Evolutionary conservation across 106 monocot genomes (phyloP).

Genomic region (Dendrobium nobile): DNA sequence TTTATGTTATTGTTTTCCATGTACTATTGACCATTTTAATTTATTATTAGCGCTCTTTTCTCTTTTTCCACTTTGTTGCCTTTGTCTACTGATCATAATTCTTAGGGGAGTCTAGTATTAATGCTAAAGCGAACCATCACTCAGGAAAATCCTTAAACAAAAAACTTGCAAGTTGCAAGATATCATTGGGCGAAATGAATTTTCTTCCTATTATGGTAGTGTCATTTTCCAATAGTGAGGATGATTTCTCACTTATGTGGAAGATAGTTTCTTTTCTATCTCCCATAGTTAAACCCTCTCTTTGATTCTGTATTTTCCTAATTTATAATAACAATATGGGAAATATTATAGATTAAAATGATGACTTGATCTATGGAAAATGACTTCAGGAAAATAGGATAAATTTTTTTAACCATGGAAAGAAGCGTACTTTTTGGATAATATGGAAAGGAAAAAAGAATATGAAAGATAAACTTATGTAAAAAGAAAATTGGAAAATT

Average conservation of each 20-base stretch:
- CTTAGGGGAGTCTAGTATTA: background rate
- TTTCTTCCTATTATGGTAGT: background rate
- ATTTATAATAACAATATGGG: background rate
- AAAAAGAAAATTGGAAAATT: background rate
- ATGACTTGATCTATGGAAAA: background rate
- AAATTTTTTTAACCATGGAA: background rate
- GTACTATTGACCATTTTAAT: background rate
- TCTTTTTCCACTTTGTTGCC: slow-evolving; percentile 1
- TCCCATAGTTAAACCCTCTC: background rate
- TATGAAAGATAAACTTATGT: background rate
- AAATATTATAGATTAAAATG: background rate
- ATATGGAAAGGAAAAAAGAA: background rate
- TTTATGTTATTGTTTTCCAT: slow-evolving; percentile 10
- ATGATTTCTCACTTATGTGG: background rate
- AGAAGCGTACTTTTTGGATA: background rate
- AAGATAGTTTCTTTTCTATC: background rate
- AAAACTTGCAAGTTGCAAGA: background rate
- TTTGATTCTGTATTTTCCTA: background rate
- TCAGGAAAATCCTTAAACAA: background rate
- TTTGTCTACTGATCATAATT: background rate
- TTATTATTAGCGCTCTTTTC: background rate
- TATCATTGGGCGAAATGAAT: background rate
- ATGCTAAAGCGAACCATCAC: background rate
- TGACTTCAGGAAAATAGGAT: background rate
- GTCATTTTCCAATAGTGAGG: background rate